Base-by-base conservation (phyloP, 345 rosid species). In the Sonneratia alba region DNA sequence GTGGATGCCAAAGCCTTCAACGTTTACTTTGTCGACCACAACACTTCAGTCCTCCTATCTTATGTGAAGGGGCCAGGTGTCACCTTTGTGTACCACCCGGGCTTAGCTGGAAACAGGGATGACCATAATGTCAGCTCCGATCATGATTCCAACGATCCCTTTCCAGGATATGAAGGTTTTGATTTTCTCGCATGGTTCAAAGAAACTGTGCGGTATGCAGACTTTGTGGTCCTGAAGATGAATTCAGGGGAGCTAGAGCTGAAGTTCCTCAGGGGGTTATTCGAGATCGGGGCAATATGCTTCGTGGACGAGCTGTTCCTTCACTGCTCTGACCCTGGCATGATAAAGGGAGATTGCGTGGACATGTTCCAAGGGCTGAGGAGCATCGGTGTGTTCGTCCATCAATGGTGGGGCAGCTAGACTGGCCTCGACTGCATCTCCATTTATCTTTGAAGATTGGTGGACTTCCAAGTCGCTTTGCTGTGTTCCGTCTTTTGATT, bases 1-100 rank as follows among this genome's bases (percentile, higher is more conserved):
- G 70, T 88, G 71, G 83, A 89, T 59, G 78, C 66, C 64, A 83
- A 74, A 59, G 84, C 83, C 21, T 91, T 94, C 73, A 83, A 82
- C 76, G 80, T 82, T 57, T 91, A 91, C 37, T 83, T 91, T 51
- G 97, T 93, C 7, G 91, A 91, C 73, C 95, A 91, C 71, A 91
- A 91, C 75, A 78, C 94, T 42, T 91, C 96, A 0, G 83, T 87
- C 36, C 79, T 93, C 80, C 89, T 87, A 24, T 85, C 90, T 21
- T 85, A 83, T 62, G 88, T 91, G 51, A 87, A 87, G 75, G 83
- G 76, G 57, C 89, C 96, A 0, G 95, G 97, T 11, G 75, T 87
- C 12, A 86, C 87, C 76, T 91, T 93, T 73, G 79, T 93, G 71
- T 91, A 93, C 76, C 83, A 88, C 71, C 98, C 98, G 0, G 98